Conservation (phyloP, 768 basidiomycete species). For the Boletus fagicola region DNA sequence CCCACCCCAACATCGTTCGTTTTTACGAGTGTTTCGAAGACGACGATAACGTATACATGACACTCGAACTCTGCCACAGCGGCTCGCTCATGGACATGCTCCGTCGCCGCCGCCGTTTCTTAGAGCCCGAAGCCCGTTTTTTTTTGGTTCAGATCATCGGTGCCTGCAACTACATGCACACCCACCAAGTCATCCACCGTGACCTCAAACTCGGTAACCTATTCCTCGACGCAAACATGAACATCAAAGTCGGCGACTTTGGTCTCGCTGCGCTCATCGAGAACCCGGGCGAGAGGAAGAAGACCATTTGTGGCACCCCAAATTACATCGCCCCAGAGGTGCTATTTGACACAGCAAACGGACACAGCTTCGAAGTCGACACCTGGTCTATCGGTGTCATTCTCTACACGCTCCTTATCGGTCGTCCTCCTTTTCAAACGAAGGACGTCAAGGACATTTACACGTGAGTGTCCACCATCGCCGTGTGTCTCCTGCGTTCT, state of each 20-base stretch:
- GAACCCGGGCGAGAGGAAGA: slow-evolving; percentile 94
- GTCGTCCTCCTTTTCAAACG: slow-evolving; percentile 97
- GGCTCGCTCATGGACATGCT: slow-evolving; percentile 92
- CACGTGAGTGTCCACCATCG: slow-evolving; percentile 51
- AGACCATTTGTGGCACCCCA: slow-evolving; percentile 98
- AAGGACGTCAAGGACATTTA: slow-evolving; percentile 97
- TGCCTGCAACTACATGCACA: slow-evolving; percentile 97
- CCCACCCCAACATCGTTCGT: slow-evolving; percentile 88
- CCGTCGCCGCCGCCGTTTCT: slow-evolving; percentile 79
- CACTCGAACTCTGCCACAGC: slow-evolving; percentile 86
- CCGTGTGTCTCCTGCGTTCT: background rate
- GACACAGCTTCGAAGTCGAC: slow-evolving; percentile 98
- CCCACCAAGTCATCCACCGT: slow-evolving; percentile 93
- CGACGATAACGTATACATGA: slow-evolving; percentile 94
- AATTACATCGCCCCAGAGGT: slow-evolving; percentile 99
- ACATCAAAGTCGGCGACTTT: slow-evolving; percentile 96
- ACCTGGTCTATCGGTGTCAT: slow-evolving; percentile 98
- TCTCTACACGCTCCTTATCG: slow-evolving; percentile 89
- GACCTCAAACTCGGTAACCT: slow-evolving; percentile 97
- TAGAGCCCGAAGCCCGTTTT: slow-evolving; percentile 90
- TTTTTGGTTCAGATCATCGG: slow-evolving; percentile 94
- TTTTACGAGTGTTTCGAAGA: slow-evolving; percentile 97
- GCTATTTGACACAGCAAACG: slow-evolving; percentile 91
- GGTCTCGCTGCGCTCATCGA: slow-evolving; percentile 96
- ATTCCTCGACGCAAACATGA: slow-evolving; percentile 89